Evolutionary conservation across 2,329 filamentous ascomycete genomes (phyloP), one percentile per base, ranked within the genome.

Genomic region (Aspergillus unguis): DNA sequence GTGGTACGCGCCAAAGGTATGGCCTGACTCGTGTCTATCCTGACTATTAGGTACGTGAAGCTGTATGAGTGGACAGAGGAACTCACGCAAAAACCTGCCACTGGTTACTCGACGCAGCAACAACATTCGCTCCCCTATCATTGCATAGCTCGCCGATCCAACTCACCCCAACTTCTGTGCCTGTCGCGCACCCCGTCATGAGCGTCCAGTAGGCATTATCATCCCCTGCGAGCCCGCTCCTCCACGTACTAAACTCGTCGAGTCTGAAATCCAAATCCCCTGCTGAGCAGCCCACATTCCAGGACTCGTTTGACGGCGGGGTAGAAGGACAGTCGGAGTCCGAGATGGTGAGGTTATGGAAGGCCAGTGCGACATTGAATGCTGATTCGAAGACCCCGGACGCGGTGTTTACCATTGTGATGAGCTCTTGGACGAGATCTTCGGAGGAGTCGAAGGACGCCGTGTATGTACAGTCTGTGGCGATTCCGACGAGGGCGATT

Each of bases 121-220:
- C 89, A 0, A 96, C 88, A 66, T 96, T 96, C 52, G 91, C 85
- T 32, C 59, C 52, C 36, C 31, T 48, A 2, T 53, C 44, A 4
- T 48, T 58, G 67, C 92, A 96, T 40, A 91, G 81, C 71, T 95
- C 88, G 32, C 92, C 91, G 5, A 65, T 46, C 56, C 91, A 96
- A 3, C 92, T 90, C 31, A 96, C 78, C 1, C 92, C 92, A 36
- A 97, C 91, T 46, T 92, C 90, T 29, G 87, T 81, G 41, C 84
- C 86, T 0, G 89, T 92, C 59, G 84, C 82, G 70, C 90, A 95
- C 5, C 83, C 91, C 49, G 84, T 91, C 62, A 95, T 77, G 23
- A 95, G 78, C 3, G 88, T 95, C 92, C 92, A 97, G 71, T 94
- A 95, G 8, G 91, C 90, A 71, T 95, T 95, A 38, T 72, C 79